Evolutionary conservation across 805 yeast genomes (phyloP), one percentile per base, ranked within the genome.

Genomic region (Cyberlindnera japonica): DNA sequence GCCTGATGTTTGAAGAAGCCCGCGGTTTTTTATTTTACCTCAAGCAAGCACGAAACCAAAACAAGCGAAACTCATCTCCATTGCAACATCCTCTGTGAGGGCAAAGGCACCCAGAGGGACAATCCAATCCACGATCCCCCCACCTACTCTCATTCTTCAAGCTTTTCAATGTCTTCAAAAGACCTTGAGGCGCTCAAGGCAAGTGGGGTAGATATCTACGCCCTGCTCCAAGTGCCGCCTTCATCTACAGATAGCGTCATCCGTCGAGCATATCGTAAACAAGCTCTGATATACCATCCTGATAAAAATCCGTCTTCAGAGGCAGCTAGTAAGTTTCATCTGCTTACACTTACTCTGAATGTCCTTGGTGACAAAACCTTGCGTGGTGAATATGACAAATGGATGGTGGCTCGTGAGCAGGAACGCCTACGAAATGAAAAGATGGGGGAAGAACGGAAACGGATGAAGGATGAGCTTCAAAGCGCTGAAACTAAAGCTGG

Each of bases 301-400:
- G 95, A 84, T 66, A 84, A 84, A 68, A 80, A 80, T 57, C 77
- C 86, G 41, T 71, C 81, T 10, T 83, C 80, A 30, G 96, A 88
- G 59, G 96, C 96, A 9, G 93, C 91, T 26, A 95, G 86, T 57
- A 86, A 81, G 66, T 90, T 90, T 66, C 91, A 90, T 65, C 91
- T 83, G 57, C 74, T 88, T 53, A 80, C 91, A 1, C 75, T 78
- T 43, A 95, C 97, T 1, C 72, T 93, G 61, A 96, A 87, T 63
- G 71, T 90, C 13, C 71, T 91, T 46, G 76, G 83, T 14, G 96
- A 88, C 59, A 68, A 78, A 13, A 79, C 83, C 53, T 86, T 87
- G 68, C 82, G 97, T 67, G 82, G 79, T 29, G 59, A 81, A 5
- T 91, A 91, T 62, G 98, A 93, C 65, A 28, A 12, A 10, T 57